Evolutionary conservation across 768 basidiomycete genomes (phyloP), one percentile per base, ranked within the genome.

Genomic region (Lentinula guzmanii): DNA sequence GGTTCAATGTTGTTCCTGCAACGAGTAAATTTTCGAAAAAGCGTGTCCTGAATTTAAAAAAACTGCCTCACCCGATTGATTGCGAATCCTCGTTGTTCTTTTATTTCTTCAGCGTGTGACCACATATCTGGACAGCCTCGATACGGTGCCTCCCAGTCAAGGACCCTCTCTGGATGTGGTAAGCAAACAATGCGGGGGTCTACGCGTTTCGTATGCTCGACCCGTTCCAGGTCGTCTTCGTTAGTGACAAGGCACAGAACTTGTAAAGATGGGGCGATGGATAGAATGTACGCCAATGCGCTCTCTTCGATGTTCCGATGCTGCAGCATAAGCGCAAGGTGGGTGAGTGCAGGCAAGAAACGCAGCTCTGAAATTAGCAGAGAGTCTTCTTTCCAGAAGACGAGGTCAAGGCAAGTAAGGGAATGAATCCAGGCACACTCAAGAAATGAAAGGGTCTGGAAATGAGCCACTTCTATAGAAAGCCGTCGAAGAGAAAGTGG

Each of bases 371-470:
- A 71, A 43, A 73, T 66, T 11, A 66, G 63, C 11, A 69, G 63
- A 18, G 58, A 59, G 13, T 69, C 67, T 33, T 66, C 64, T 4
- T 60, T 65, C 75, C 75, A 77, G 56, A 75, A 75, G 56, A 76
- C 68, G 51, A 78, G 61, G 62, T 77, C 74, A 31, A 78, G 70
- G 54, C 76, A 75, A 5, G 75, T 78, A 39, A 78, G 65, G 21
- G 62, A 63, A 13, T 63, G 61, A 43, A 67, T 66, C 73, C 76
- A 76, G 1, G 58, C 53, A 67, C 59, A 24, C 37, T 57, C 7
- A 50, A 55, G 51, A 56, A 53, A 9, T 54, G 52, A 69, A 64
- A 74, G 60, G 28, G 65, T 62, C 24, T 65, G 60, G 33, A 76
- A 71, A 48, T 76, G 72, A 31, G 62, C 62, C 48, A 70, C 57